phyloP scores from a whole-genome alignment of 768 basidiomycete genomes.

The Rhizopogon rudus region DNA sequence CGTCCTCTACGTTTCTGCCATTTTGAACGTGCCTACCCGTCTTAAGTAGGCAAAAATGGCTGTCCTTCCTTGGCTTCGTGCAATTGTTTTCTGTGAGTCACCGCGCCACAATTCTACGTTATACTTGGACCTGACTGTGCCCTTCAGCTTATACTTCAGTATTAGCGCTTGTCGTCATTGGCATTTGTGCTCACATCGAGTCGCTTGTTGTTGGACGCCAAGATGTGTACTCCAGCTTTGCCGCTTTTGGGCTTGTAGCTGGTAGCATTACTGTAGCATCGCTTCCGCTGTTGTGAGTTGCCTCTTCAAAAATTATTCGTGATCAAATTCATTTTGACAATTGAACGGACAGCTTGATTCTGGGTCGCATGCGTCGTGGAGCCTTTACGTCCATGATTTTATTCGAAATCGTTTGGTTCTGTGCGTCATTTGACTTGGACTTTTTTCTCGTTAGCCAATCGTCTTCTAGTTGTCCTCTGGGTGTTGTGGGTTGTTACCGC shows the following conservation, averaged over 20 bases:
- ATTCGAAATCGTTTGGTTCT: slow-evolving; percentile 23
- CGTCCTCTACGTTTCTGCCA: not conserved
- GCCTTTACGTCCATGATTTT: slow-evolving; percentile 17
- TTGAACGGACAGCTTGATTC: slow-evolving; percentile 9
- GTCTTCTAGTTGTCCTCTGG: slow-evolving; percentile 16
- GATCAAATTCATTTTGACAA: not conserved
- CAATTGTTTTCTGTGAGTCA: slow-evolving; percentile 17
- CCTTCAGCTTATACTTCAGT: slow-evolving; percentile 11
- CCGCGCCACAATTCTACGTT: not conserved
- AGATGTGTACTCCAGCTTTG: slow-evolving; percentile 3
- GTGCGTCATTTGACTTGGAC: slow-evolving; percentile 8
- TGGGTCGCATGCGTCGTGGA: slow-evolving; percentile 6
- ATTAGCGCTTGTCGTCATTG: slow-evolving; percentile 15
- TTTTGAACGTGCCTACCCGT: not conserved
- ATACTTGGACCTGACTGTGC: not conserved
- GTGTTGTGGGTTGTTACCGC: slow-evolving; percentile 15
- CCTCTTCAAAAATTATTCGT: not conserved
- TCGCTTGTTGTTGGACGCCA: slow-evolving; percentile 7
- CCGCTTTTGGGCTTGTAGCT: slow-evolving; percentile 11
- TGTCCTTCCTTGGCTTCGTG: slow-evolving; percentile 20
- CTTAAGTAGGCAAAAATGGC: slow-evolving; percentile 11
- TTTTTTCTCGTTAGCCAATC: not conserved
- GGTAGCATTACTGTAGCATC: slow-evolving; percentile 13
- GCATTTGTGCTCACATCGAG: slow-evolving; percentile 16
- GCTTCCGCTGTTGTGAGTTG: slow-evolving; percentile 22